A percentile compares a stretch with the other conserved stretches of the same genome.
Evolutionary conservation across 2,329 filamentous ascomycete genomes (phyloP).

Genomic region (Trematosphaeria pertusa): DNA sequence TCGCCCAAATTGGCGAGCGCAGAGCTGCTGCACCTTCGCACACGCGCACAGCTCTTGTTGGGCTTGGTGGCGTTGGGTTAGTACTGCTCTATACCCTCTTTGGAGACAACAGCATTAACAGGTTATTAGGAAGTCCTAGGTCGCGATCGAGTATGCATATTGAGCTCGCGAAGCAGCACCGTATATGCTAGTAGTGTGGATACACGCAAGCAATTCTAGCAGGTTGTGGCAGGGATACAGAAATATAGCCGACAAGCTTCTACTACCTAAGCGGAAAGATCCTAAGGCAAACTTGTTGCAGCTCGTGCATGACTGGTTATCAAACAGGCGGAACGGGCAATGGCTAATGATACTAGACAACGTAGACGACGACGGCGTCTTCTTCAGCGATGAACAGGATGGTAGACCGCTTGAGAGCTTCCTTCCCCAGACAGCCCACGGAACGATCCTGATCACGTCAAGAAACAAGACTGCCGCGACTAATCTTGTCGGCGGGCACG

Average conservation of each 20-base stretch:
- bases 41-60: conserved; percentile 20
- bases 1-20: conserved; percentile 12
- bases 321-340: conserved; percentile 15
- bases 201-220: conserved; percentile 17
- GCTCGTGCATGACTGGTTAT: conserved; percentile 21
- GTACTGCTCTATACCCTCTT: conserved; percentile 5
- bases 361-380: conserved; percentile 16
- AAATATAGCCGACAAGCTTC: conserved; percentile 15
- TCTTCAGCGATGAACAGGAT: conserved; percentile 14
- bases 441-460: conserved; percentile 22
- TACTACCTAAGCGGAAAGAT: conserved; percentile 16
- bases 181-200: conserved; percentile 16
- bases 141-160: conserved; percentile 18
- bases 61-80: conserved; percentile 22
- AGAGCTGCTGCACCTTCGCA: conserved; percentile 9
- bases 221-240: conserved; percentile 20
- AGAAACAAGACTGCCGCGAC: conserved; percentile 21
- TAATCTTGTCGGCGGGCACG: conserved; percentile 16
- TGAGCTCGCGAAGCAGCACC: conserved; percentile 7
- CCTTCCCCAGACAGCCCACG: conserved; percentile 17
- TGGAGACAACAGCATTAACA: conserved; percentile 2
- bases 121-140: conserved; percentile 25
- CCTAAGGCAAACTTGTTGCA: conserved; percentile 14
- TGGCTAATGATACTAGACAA: conserved; percentile 27
- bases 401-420: conserved; percentile 14